phyloP scores from a whole-genome alignment of 805 yeast genomes.

The Wickerhamomyces tratensis region DNA sequence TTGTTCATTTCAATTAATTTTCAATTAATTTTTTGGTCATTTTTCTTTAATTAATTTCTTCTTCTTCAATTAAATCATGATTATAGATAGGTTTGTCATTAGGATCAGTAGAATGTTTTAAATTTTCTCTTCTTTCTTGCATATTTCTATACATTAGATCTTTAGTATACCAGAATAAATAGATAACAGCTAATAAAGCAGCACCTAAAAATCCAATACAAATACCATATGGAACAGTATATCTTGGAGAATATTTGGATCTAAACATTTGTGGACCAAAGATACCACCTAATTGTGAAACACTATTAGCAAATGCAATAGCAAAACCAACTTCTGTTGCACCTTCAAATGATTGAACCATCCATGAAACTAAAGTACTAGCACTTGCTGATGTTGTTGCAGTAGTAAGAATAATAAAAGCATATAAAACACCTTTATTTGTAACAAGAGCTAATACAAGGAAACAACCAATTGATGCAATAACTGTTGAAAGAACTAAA shows the following conservation, averaged over 20 bases:
- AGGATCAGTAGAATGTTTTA: background rate
- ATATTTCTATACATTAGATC: background rate
- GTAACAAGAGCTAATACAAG: constrained; percentile 2
- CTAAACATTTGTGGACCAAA: constrained; percentile 10
- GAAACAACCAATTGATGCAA: background rate
- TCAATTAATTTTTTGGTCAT: too few relatives aligned
- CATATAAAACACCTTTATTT: constrained; percentile 2
- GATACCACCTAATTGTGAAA: constrained; percentile 7
- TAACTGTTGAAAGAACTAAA: background rate
- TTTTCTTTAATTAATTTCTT: too few relatives aligned
- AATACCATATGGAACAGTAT: constrained; percentile 3
- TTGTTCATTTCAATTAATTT: too few relatives aligned
- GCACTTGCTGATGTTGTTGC: constrained; percentile 5
- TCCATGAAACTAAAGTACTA: constrained; percentile 5
- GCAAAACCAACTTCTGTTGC: constrained; percentile 4
- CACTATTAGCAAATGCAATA: constrained; percentile 3
- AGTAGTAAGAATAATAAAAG: constrained; percentile 5
- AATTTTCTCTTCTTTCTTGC: background rate
- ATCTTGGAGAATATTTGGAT: constrained; percentile 4
- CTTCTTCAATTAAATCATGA: too few relatives aligned
- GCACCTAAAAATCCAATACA: constrained; percentile 6
- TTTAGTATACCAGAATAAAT: background rate
- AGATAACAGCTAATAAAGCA: background rate
- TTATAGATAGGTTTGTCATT: background rate
- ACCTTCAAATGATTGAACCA: constrained; percentile 3